Evolutionary conservation across 805 yeast species (phyloP).

Genomic region (Sugiyamaella floridensis): DNA sequence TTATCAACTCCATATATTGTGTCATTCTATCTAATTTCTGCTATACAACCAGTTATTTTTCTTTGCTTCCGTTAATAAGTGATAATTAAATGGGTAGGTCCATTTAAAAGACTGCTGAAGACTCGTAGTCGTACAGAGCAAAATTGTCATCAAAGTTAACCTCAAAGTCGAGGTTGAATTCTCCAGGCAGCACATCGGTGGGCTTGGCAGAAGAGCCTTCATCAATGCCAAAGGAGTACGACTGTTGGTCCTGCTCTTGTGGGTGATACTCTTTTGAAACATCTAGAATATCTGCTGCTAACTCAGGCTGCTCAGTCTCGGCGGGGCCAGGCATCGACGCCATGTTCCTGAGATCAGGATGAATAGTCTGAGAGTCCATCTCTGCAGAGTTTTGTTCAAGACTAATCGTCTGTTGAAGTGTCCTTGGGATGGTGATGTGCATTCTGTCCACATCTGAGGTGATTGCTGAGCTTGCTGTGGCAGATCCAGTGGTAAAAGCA

Average conservation of each 20-base stretch:
- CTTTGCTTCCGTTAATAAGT: no score
- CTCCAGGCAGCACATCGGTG: background rate
- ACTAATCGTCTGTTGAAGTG: no score
- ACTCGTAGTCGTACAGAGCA: constrained; percentile 2
- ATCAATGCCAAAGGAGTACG: background rate
- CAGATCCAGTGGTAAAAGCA: background rate
- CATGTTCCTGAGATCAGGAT: no score
- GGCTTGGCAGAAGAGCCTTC: constrained; percentile 1
- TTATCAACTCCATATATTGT: no score
- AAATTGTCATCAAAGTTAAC: background rate
- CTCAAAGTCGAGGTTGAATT: background rate
- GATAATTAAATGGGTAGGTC: background rate
- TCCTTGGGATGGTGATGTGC: no score
- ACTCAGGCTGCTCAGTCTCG: no score
- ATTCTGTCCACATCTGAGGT: background rate
- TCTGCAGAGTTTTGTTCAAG: no score
- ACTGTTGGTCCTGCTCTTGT: no score
- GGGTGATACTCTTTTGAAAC: background rate
- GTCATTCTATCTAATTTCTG: background rate
- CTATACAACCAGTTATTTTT: background rate
- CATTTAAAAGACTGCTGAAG: background rate
- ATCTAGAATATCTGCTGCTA: background rate
- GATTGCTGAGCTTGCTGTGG: background rate
- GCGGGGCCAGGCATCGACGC: no score
- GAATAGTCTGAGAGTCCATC: no score